Conservation (phyloP, 768 basidiomycete genomes). For the Grammothele lineata region DNA sequence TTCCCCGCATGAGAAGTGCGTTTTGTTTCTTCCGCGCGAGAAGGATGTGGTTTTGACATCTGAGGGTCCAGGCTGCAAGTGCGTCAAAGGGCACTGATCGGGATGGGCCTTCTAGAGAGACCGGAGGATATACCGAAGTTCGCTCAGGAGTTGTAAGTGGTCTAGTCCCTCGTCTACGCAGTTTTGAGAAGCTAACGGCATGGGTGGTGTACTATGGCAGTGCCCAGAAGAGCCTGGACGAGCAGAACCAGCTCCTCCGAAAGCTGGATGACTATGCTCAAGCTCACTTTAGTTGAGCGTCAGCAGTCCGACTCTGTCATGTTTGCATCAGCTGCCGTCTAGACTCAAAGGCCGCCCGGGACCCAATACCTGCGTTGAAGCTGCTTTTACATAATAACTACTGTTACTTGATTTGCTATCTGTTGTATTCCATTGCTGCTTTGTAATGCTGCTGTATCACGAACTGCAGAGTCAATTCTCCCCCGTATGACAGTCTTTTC, state of each 20-base stretch:
- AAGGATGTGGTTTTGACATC: background rate
- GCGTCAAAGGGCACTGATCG: constrained; percentile 59
- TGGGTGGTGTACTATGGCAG: constrained; percentile 4
- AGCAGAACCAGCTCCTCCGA: constrained; percentile 22
- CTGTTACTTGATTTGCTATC: no score
- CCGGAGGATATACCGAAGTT: constrained; percentile 47
- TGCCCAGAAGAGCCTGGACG: constrained; percentile 18
- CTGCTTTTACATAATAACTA: no score
- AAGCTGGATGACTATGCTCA: constrained; percentile 19
- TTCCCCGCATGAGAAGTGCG: constrained; percentile 49
- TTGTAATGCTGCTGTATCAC: no score
- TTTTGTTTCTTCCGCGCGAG: background rate
- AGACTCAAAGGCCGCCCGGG: no score
- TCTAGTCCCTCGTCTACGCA: background rate
- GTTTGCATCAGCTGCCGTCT: no score
- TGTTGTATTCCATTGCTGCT: no score
- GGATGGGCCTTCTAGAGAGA: constrained; percentile 52
- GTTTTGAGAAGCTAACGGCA: background rate
- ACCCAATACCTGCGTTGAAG: no score
- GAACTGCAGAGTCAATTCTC: no score
- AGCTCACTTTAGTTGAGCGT: constrained; percentile 4
- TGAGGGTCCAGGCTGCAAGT: constrained; percentile 40
- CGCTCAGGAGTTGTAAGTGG: constrained; percentile 61
- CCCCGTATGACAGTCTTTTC: no score
- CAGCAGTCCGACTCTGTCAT: no score